Percentiles rank a stretch among this genome's conserved stretches.
These are phyloP conservation scores for Pelomyxa schiedti DNA, from an alignment of 78 protist species.

Conservation along the genomic window DNA sequence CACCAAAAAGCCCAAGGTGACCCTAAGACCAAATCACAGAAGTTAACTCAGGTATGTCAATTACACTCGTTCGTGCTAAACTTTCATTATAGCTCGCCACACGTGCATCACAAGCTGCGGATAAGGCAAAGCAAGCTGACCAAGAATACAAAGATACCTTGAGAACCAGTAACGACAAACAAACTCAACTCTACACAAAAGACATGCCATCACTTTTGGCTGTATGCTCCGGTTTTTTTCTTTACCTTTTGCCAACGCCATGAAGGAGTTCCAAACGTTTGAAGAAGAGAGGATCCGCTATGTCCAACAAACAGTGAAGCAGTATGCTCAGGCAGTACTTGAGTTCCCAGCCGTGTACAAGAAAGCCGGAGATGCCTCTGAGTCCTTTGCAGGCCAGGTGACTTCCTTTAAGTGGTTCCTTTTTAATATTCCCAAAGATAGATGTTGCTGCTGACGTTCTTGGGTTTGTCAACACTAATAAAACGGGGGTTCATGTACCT, in stretches of 20 bases:
- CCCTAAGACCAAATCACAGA: slow-evolving; percentile 40
- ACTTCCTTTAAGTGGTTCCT: too few species aligned
- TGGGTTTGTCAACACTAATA: slow-evolving; percentile 30
- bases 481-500: slow-evolving; percentile 27
- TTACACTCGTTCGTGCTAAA: too few species aligned
- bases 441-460: slow-evolving; percentile 33
- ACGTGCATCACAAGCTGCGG: slow-evolving; percentile 30
- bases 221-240: background rate
- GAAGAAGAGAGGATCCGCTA: slow-evolving; percentile 42
- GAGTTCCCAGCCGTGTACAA: slow-evolving; percentile 31
- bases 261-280: slow-evolving; percentile 35
- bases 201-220: slow-evolving; percentile 29
- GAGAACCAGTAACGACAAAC: slow-evolving; percentile 18
- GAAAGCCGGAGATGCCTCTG: slow-evolving; percentile 8
- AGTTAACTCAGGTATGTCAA: slow-evolving; percentile 19
- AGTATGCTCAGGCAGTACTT: slow-evolving; percentile 4
- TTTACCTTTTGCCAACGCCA: background rate
- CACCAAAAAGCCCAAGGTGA: too few species aligned
- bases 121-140: slow-evolving; percentile 39
- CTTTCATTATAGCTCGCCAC: too few species aligned
- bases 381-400: slow-evolving; percentile 9
- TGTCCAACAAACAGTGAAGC: slow-evolving; percentile 8
- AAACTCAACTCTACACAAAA: slow-evolving; percentile 19
- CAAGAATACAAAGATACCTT: slow-evolving; percentile 26
- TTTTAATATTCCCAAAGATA: too few species aligned